phyloP scores from a whole-genome alignment of 345 rosid genomes.

The Populus nigra region DNA sequence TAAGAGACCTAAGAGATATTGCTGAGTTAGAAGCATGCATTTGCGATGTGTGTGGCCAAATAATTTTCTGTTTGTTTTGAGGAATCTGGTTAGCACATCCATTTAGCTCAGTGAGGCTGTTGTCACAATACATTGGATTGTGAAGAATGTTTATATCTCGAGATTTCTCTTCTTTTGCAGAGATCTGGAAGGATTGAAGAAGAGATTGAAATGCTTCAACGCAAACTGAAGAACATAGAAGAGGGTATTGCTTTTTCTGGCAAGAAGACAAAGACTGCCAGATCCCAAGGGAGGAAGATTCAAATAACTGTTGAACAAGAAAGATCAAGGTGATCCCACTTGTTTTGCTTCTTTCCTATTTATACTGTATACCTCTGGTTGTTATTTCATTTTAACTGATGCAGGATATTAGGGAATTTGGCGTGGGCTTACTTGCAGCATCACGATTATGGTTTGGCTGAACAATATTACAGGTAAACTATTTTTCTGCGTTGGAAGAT shows the following conservation, averaged over 20 bases:
- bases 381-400: slow-evolving; percentile 12
- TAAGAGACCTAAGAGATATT: no score
- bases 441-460: slow-evolving; percentile 70
- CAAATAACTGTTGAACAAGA: slow-evolving; percentile 68
- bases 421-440: slow-evolving; percentile 87
- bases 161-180: slow-evolving; percentile 32
- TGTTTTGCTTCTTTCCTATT: background rate
- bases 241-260: slow-evolving; percentile 53
- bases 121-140: background rate
- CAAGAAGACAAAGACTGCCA: slow-evolving; percentile 50
- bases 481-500: background rate
- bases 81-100: no score
- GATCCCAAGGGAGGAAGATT: slow-evolving; percentile 72
- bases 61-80: no score
- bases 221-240: slow-evolving; percentile 58
- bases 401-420: slow-evolving; percentile 72
- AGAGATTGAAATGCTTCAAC: slow-evolving; percentile 71
- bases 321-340: slow-evolving; percentile 49
- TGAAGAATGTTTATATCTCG: background rate
- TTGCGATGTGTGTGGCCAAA: no score
- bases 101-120: no score
- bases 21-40: no score
- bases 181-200: slow-evolving; percentile 77
- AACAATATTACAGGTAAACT: slow-evolving; percentile 60
- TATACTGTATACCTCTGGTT: background rate